A percentile compares a stretch with the other conserved stretches of the same genome.
These are phyloP conservation scores for Cordyceps pruinosa DNA, from an alignment of 2,329 filamentous ascomycete genomes.

Conservation along the genomic window DNA sequence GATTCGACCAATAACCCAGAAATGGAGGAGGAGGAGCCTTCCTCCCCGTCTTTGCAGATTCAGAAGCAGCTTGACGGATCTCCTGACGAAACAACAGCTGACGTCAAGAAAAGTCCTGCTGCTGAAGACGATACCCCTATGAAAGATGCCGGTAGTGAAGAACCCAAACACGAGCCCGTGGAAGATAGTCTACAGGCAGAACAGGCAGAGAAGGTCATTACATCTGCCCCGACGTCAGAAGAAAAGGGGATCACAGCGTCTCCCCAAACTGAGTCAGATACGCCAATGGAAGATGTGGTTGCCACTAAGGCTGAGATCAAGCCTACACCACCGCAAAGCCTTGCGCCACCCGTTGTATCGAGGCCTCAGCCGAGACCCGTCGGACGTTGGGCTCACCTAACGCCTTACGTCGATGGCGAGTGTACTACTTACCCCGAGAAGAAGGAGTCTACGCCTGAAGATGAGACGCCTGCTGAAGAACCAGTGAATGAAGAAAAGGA, in stretches of 20 bases:
- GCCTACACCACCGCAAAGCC: not conserved
- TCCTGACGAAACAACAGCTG: not conserved
- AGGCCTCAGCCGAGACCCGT: constrained; percentile 25
- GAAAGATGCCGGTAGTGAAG: not conserved
- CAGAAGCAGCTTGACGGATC: constrained; percentile 1
- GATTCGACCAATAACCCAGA: not conserved
- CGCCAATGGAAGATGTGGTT: not conserved
- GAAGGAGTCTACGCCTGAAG: constrained; percentile 25
- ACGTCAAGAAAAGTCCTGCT: not conserved
- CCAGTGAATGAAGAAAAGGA: constrained; percentile 22
- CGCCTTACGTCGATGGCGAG: constrained; percentile 34
- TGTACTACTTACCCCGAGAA: constrained; percentile 34
- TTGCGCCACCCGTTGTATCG: constrained; percentile 13
- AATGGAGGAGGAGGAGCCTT: not conserved
- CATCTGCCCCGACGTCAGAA: not conserved
- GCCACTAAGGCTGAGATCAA: not conserved
- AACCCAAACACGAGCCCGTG: not conserved
- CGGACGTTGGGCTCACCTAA: constrained; percentile 33
- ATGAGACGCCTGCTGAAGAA: constrained; percentile 25
- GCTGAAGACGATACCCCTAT: not conserved
- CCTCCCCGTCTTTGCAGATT: not conserved
- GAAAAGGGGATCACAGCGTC: not conserved
- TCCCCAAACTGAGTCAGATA: not conserved
- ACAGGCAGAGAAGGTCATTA: not conserved
- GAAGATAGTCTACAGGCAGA: not conserved